Evolutionary conservation across 2,329 filamentous ascomycete genomes (phyloP), one percentile per base, ranked within the genome.

Genomic region (Orbilia blumenaviensis): DNA sequence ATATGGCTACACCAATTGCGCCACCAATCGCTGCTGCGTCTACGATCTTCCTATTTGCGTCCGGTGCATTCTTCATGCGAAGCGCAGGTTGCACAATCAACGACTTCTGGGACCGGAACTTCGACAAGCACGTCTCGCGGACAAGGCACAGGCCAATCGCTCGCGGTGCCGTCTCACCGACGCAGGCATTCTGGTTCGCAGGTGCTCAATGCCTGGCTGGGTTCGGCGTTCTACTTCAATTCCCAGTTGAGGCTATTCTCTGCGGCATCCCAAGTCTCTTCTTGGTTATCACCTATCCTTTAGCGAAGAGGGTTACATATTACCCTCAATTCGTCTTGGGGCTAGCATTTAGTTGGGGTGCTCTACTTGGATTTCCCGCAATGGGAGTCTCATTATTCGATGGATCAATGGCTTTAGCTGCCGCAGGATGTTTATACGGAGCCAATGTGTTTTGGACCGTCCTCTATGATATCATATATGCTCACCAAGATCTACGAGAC

Each of bases 401-500:
- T 4, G 88, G 91, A 78, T 84, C 84, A 21, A 56, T 68, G 34
- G 91, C 91, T 1, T 81, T 92, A 71, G 85, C 86, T 2, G 89
- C 91, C 0, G 91, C 91, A 0, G 88, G 86, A 1, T 88, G 88
- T 69, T 84, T 96, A 56, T 96, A 96, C 81, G 84, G 87, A 9
- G 93, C 91, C 46, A 95, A 93, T 79, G 86, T 95, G 23, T 89
- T 92, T 2, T 96, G 93, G 93, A 96, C 92, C 0, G 87, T 96
- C 25, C 84, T 96, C 41, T 96, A 96, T 82, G 93, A 96, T 82
- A 96, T 95, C 89, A 93, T 96, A 32, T 96, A 96, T 82, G 93
- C 93, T 12, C 93, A 96, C 82, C 94, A 95, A 89, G 93, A 96
- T 80, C 91, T 94, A 82, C 90, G 90, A 80, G 92, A 96, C 80